A percentile compares a stretch with the other conserved stretches of the same genome.
Evolutionary conservation across 768 basidiomycete genomes (phyloP).

Genomic region (Antrodiella citrinella): DNA sequence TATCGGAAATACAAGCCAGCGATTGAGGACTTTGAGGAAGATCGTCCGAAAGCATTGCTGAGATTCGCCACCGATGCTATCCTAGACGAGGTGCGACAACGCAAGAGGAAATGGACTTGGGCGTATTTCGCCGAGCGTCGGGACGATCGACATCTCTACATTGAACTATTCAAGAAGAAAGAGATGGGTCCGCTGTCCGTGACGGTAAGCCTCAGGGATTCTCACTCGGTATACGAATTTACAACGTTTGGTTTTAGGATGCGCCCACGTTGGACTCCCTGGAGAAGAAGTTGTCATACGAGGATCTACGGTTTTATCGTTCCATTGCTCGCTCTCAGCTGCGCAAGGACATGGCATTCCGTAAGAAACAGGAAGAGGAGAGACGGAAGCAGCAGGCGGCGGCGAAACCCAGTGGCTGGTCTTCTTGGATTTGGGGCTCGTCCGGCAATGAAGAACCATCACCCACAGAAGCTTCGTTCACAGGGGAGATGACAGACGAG

Average conservation of each 20-base stretch:
- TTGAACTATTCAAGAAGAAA: conserved; percentile 77
- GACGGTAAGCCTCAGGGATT: conserved; percentile 43
- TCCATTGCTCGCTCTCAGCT: conserved; percentile 87
- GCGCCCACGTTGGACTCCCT: conserved; percentile 45
- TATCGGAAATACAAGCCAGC: conserved; percentile 78
- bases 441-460: conserved; percentile 37
- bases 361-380: conserved; percentile 60
- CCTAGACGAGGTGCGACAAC: conserved; percentile 74
- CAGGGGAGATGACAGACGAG: conserved; percentile 75
- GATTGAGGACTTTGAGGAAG: conserved; percentile 48
- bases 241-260: conserved; percentile 33
- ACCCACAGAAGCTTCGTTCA: conserved; percentile 49
- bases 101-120: conserved; percentile 87
- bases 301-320: conserved; percentile 95
- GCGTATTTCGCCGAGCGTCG: conserved; percentile 79
- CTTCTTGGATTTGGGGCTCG: conserved; percentile 82
- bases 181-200: conserved; percentile 43
- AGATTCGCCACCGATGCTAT: conserved; percentile 78
- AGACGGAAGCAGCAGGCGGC: conserved; percentile 42
- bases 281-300: conserved; percentile 81
- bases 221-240: background rate
- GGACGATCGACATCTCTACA: conserved; percentile 80
- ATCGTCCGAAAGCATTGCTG: conserved; percentile 60
- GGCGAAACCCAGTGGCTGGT: conserved; percentile 46
- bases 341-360: conserved; percentile 72